Conservation (phyloP, 345 rosid species). For the Citropsis articulata region DNA sequence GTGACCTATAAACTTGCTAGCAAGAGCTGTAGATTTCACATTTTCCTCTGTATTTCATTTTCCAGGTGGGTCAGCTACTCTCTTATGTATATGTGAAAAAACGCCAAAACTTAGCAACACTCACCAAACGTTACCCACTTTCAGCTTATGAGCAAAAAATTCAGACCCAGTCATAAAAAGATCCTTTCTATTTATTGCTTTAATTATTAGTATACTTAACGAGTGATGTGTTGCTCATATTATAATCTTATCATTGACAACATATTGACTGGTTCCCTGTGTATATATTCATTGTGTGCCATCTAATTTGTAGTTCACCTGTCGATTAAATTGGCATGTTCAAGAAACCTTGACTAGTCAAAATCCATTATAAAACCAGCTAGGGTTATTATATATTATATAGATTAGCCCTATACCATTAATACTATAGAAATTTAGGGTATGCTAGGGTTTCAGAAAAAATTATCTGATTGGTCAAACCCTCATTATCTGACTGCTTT, state of each 20-base stretch:
- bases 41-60: not conserved
- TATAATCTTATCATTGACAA: too few species aligned
- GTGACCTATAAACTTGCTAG: not conserved
- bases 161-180: not conserved
- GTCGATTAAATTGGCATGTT: not conserved
- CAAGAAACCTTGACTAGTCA: slow-evolving; percentile 15
- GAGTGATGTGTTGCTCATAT: too few species aligned
- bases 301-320: not conserved
- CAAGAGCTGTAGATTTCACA: not conserved
- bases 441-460: not conserved
- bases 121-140: not conserved
- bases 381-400: not conserved
- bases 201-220: too few species aligned
- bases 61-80: slow-evolving; percentile 1
- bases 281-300: not conserved
- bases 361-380: not conserved
- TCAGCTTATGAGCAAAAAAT: not conserved
- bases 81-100: not conserved
- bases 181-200: not conserved
- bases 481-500: not conserved
- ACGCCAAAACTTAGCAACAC: not conserved
- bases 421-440: not conserved
- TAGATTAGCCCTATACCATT: not conserved
- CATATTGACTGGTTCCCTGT: too few species aligned
- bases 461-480: not conserved